A percentile compares a stretch with the other conserved stretches of the same genome.
Conservation (phyloP, 176 grass and related monocot genomes). For the Aegilops tauschii region DNA sequence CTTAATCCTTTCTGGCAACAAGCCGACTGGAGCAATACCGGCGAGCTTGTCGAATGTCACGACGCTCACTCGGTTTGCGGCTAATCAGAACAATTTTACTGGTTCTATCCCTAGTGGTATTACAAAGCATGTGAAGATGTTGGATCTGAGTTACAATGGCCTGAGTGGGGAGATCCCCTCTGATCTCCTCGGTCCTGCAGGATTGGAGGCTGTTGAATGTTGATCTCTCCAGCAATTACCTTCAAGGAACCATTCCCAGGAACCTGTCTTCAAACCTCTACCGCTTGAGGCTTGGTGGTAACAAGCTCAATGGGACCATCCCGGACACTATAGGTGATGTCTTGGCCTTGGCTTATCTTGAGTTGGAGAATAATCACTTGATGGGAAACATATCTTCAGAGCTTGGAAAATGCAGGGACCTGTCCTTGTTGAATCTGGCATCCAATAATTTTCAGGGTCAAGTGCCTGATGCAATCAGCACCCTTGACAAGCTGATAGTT, state of each 20-base stretch:
- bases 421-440: conserved; percentile 63
- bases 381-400: conserved; percentile 16
- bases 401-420: conserved; percentile 33
- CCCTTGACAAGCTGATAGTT: conserved; percentile 42
- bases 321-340: conserved; percentile 19
- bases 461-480: conserved; percentile 30
- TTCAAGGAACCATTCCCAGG: conserved; percentile 15
- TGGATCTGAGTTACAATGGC: conserved; percentile 74
- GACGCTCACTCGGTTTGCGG: conserved; percentile 42
- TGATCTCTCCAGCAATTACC: conserved; percentile 33
- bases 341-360: conserved; percentile 32
- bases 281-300: conserved; percentile 42
- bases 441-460: conserved; percentile 37
- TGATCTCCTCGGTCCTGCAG: conserved; percentile 19
- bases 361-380: conserved; percentile 53
- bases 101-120: conserved; percentile 11
- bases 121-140: conserved; percentile 32
- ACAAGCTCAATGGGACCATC: conserved; percentile 37
- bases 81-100: conserved; percentile 53
- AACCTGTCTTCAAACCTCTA: conserved; percentile 35
- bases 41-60: not conserved
- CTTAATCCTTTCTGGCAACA: conserved; percentile 55
- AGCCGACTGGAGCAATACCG: conserved; percentile 22
- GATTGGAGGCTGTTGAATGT: conserved; percentile 48
- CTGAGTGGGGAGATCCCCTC: conserved; percentile 34